Conservation (phyloP, 371 early-diverging fungal genomes). For the Polyrhizophydium stewartii region DNA sequence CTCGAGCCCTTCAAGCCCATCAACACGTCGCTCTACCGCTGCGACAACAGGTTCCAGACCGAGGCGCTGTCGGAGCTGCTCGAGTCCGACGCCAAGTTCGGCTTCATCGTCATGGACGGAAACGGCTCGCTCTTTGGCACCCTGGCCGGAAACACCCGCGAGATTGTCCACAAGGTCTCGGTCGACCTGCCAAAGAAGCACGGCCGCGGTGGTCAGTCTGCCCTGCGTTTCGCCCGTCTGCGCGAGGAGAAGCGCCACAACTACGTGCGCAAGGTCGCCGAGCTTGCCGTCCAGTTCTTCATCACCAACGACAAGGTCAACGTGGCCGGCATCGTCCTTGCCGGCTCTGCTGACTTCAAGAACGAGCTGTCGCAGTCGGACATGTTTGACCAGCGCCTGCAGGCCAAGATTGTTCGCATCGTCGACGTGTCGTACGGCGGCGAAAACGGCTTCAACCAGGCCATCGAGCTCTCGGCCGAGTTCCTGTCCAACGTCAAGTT, state of each 20-base stretch:
- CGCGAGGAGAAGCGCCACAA: slow-evolving; percentile 99
- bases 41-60: slow-evolving; percentile 99
- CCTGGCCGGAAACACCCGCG: slow-evolving; percentile 96
- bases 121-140: slow-evolving; percentile 97
- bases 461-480: slow-evolving; percentile 95
- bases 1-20: slow-evolving; percentile 99
- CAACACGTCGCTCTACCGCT: slow-evolving; percentile 99
- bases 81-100: slow-evolving; percentile 96
- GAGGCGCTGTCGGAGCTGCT: slow-evolving; percentile 91
- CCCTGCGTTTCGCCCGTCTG: slow-evolving; percentile 98
- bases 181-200: slow-evolving; percentile 99
- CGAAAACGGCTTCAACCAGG: slow-evolving; percentile 99
- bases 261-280: slow-evolving; percentile 98
- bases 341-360: slow-evolving; percentile 99
- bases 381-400: slow-evolving; percentile 91
- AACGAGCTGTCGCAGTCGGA: slow-evolving; percentile 92
- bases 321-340: slow-evolving; percentile 92
- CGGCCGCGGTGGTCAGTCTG: slow-evolving; percentile 99
- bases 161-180: slow-evolving; percentile 90
- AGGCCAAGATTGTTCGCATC: slow-evolving; percentile 85
- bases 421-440: slow-evolving; percentile 99
- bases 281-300: slow-evolving; percentile 90
- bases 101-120: slow-evolving; percentile 99
- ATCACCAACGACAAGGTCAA: slow-evolving; percentile 92
- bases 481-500: slow-evolving; percentile 96